Evolutionary conservation across 208 protist genomes (phyloP).

Genomic region (Naegleria gruberi): DNA sequence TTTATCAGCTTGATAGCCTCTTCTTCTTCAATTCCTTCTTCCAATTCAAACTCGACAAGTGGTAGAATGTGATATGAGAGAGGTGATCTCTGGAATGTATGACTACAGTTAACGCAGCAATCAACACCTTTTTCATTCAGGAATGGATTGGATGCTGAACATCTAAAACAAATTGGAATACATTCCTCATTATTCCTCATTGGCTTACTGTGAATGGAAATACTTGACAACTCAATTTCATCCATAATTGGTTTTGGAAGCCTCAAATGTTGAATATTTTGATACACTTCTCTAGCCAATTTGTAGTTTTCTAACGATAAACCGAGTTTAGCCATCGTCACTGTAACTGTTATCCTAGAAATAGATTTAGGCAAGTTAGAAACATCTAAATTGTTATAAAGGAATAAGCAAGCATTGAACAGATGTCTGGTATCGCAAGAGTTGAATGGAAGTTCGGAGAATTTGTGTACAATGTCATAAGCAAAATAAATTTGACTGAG

Average conservation of each 20-base stretch:
- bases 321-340: conserved; percentile 68
- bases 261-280: conserved; percentile 70
- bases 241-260: conserved; percentile 68
- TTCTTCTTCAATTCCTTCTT: conserved; percentile 68
- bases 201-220: conserved; percentile 70
- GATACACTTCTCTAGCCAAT: conserved; percentile 64
- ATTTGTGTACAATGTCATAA: conserved; percentile 68
- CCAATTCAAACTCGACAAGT: conserved; percentile 80
- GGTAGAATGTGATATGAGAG: conserved; percentile 76
- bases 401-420: conserved; percentile 68
- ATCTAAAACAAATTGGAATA: conserved; percentile 69
- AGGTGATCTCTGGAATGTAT: conserved; percentile 82
- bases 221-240: conserved; percentile 73
- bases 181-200: conserved; percentile 62
- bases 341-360: conserved; percentile 68
- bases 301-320: conserved; percentile 73
- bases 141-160: conserved; percentile 70
- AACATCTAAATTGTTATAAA: conserved; percentile 58
- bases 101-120: conserved; percentile 73
- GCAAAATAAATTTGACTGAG: conserved; percentile 79
- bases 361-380: conserved; percentile 67
- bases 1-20: conserved; percentile 45
- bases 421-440: conserved; percentile 61
- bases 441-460: conserved; percentile 75
- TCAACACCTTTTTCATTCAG: conserved; percentile 59